phyloP scores from a whole-genome alignment of 176 grass and related monocot genomes.

The Areca catechu region DNA sequence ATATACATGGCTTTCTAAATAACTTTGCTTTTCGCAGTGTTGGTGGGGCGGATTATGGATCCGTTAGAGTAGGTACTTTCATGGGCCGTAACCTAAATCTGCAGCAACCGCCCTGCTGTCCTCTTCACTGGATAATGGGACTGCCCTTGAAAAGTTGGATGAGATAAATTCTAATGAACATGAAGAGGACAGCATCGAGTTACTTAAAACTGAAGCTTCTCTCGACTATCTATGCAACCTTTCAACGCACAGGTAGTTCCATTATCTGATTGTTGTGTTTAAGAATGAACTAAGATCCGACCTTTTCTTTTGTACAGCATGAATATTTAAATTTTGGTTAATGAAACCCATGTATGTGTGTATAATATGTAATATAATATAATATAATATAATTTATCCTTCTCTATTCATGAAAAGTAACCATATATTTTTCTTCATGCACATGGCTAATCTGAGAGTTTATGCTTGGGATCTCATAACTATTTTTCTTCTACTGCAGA shows the following conservation, averaged over 20 bases:
- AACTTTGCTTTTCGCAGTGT: slow-evolving; percentile 42
- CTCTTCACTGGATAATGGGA: slow-evolving; percentile 28
- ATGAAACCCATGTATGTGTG: too few relatives aligned
- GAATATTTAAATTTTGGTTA: too few relatives aligned
- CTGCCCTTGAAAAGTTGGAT: slow-evolving; percentile 18
- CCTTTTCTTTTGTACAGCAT: too few relatives aligned
- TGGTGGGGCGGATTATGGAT: slow-evolving; percentile 92
- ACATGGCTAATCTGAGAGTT: too few relatives aligned
- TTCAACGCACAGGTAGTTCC: slow-evolving; percentile 57
- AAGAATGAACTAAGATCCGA: too few relatives aligned
- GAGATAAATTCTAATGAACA: slow-evolving; percentile 52
- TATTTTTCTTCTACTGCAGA: slow-evolving; percentile 26
- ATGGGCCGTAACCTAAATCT: slow-evolving; percentile 79
- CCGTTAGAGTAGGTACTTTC: slow-evolving; percentile 83
- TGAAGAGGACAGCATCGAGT: slow-evolving; percentile 62
- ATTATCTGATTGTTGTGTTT: neutral
- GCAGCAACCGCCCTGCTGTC: slow-evolving; percentile 56
- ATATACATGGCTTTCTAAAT: too few relatives aligned
- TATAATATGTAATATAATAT: too few relatives aligned
- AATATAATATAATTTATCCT: too few relatives aligned
- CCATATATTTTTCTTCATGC: too few relatives aligned
- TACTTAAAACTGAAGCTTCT: slow-evolving; percentile 76
- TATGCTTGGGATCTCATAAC: too few relatives aligned
- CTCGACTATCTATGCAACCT: slow-evolving; percentile 86
- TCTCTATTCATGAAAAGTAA: too few relatives aligned